phyloP scores from a whole-genome alignment of 768 basidiomycete species.

The Mycena chlorophos region DNA sequence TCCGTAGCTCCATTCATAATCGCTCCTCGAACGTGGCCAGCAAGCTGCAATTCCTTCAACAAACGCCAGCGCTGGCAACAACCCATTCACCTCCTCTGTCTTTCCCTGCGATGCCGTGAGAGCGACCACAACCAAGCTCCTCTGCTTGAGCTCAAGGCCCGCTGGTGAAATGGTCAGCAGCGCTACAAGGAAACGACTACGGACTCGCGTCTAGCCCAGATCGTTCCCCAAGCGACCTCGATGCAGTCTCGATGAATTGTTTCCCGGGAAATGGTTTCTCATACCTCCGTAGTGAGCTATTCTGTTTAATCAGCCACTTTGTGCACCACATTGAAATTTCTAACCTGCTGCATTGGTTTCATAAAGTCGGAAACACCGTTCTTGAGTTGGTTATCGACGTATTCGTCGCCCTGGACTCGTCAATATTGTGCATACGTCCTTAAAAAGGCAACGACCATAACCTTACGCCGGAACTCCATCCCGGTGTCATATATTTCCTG shows the following conservation, averaged over 20 bases:
- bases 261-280: not conserved
- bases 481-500: conserved; percentile 45
- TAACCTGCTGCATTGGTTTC: conserved; percentile 48
- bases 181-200: not conserved
- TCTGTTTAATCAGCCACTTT: not conserved
- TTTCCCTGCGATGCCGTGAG: conserved; percentile 45
- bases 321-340: not conserved
- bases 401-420: conserved; percentile 39
- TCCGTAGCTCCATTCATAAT: conserved; percentile 45
- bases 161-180: conserved; percentile 15
- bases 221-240: conserved; percentile 47
- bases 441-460: conserved; percentile 34
- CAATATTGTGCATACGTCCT: not conserved
- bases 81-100: conserved; percentile 38
- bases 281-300: conserved; percentile 41
- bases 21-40: conserved; percentile 45
- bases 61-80: not conserved
- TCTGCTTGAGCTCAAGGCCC: conserved; percentile 46
- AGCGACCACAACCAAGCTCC: conserved; percentile 47
- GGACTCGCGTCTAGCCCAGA: conserved; percentile 41
- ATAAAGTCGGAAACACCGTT: conserved; percentile 46
- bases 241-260: not conserved
- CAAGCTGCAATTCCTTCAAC: conserved; percentile 28
- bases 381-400: conserved; percentile 42
- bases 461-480: conserved; percentile 39